Evolutionary conservation across 371 early-diverging fungal genomes (phyloP), one percentile per base, ranked within the genome.

Genomic region (Rhizomucor miehei): DNA sequence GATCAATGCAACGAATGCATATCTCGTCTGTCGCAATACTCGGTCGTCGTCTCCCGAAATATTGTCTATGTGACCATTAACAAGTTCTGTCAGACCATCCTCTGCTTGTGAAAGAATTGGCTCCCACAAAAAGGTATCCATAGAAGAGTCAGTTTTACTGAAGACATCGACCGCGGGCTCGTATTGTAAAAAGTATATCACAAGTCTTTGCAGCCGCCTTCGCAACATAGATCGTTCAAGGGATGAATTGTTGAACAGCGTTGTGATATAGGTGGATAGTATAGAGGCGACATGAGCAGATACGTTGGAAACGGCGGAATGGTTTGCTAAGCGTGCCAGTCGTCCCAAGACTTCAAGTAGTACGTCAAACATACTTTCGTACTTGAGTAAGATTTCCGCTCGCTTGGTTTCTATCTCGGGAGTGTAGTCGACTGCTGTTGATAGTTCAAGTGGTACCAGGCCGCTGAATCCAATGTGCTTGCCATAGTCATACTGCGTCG

Each of bases 111-210:
- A 29, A 29, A 29, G 29, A 29, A 62, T 71, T 0, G 71, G 65
- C 0, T 25, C 44, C 64, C 64, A 71, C 0, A 71, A 24, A 35
- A 44, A 48, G 1, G 44, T 19, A 8, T 64, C 25, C 12, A 71
- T 52, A 1, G 24, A 46, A 13, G 61, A 54, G 1, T 62, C 39
- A 1, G 67, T 45, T 1, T 35, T 57, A 1, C 60, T 56, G 9
- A 66, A 52, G 1, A 50, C 45, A 12, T 62, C 55, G 5, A 66
- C 62, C 1, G 65, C 67, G 21, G 61, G 44, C 6, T 59, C 50
- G 24, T 64, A 62, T 19, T 64, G 67, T 9, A 71, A 25, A 21
- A 64, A 62, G 12, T 56, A 64, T 0, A 66, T 52, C 5, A 51
- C 41, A 0, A 71, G 46, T 19, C 19, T 41, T 14, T 19, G 41